These are phyloP conservation scores for Periglandula ipomoeae DNA, from an alignment of 2,329 filamentous ascomycete species.

Conservation along the genomic window DNA sequence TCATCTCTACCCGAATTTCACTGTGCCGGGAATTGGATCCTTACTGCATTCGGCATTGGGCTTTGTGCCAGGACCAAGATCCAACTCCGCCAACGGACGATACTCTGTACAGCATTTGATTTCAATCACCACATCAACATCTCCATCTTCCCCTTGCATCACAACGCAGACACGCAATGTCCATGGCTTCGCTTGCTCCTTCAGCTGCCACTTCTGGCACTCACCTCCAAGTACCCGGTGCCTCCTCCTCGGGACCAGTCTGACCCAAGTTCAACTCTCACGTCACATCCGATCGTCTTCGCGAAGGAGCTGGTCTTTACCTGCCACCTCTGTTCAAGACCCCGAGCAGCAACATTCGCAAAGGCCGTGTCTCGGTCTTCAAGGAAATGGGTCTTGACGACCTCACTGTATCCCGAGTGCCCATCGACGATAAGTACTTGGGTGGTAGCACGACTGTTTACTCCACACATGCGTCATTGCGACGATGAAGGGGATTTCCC, in stretches of 20 bases:
- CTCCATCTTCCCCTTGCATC: too few species aligned
- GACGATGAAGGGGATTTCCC: not conserved
- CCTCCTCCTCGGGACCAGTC: conserved; percentile 10
- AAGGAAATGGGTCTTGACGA: conserved; percentile 39
- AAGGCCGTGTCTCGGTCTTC: conserved; percentile 43
- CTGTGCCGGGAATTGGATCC: too few species aligned
- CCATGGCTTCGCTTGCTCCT: conserved; percentile 3
- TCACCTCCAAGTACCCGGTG: conserved; percentile 3
- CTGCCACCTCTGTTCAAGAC: conserved; percentile 30
- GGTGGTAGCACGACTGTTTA: not conserved
- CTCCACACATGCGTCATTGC: not conserved
- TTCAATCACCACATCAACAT: too few species aligned
- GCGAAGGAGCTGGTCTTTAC: conserved; percentile 33
- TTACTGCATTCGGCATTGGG: too few species aligned
- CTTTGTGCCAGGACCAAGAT: too few species aligned
- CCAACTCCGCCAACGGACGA: too few species aligned
- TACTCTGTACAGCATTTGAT: too few species aligned
- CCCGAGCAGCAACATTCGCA: conserved; percentile 33
- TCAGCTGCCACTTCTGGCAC: not conserved
- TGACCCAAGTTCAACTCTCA: conserved; percentile 43
- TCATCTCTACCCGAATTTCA: too few species aligned
- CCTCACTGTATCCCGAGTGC: not conserved
- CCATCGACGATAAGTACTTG: not conserved
- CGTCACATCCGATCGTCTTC: conserved; percentile 40
- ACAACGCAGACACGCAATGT: too few species aligned